Conservation (phyloP, 73 alveolate genomes). For the Paramecium sexaurelia region DNA sequence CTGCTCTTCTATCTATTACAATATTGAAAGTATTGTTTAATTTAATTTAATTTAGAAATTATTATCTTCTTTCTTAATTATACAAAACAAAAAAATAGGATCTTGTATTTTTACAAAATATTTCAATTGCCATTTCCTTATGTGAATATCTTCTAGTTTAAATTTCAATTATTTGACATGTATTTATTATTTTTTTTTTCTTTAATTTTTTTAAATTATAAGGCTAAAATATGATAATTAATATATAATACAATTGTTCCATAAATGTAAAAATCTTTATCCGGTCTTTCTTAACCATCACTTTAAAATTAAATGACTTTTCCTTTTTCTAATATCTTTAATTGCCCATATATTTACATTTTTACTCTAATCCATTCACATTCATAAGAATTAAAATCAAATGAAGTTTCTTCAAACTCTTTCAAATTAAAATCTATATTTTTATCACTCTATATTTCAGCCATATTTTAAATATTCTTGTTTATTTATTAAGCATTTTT, state of each 20-base stretch:
- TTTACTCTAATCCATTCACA: slow-evolving; percentile 31
- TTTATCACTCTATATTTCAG: background rate
- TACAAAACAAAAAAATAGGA: slow-evolving; percentile 62
- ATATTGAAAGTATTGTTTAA: background rate
- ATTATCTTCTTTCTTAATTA: background rate
- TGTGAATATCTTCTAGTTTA: slow-evolving; percentile 66
- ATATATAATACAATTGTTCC: slow-evolving; percentile 19
- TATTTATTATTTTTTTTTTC: background rate
- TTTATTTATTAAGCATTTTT: background rate
- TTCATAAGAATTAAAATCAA: background rate
- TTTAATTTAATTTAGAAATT: slow-evolving; percentile 55
- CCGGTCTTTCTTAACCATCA: slow-evolving; percentile 37
- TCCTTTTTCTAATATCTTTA: background rate
- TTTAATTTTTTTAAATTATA: background rate
- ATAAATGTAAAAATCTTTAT: background rate
- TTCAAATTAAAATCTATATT: background rate
- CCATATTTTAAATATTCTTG: background rate
- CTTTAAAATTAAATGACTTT: background rate
- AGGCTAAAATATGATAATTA: background rate
- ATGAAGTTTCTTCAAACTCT: background rate
- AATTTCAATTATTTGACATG: slow-evolving; percentile 37
- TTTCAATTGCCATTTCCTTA: slow-evolving; percentile 72
- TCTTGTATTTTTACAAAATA: slow-evolving; percentile 65
- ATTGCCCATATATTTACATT: background rate
- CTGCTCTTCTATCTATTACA: slow-evolving; percentile 35